Percentiles rank a stretch among this genome's conserved stretches.
phyloP scores from a whole-genome alignment of 2,329 filamentous ascomycete genomes.

The Diplodia mutila region DNA sequence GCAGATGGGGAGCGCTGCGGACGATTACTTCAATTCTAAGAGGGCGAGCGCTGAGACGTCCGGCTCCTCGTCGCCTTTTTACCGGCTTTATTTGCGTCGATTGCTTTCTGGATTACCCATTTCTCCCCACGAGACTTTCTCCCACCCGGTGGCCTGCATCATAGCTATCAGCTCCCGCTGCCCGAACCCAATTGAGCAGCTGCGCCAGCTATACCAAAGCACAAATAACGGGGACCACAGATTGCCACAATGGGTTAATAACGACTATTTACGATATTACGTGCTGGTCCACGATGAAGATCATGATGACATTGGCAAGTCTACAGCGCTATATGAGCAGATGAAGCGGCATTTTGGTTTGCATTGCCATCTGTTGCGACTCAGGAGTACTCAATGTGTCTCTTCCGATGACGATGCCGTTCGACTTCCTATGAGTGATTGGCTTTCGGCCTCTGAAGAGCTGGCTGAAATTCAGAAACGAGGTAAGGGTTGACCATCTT shows the following conservation, averaged over 20 bases:
- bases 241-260: constrained; percentile 83
- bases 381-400: constrained; percentile 82
- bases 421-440: constrained; percentile 78
- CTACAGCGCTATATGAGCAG: constrained; percentile 89
- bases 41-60: constrained; percentile 35
- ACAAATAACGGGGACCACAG: constrained; percentile 76
- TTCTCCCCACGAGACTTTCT: constrained; percentile 87
- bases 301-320: constrained; percentile 86
- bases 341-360: constrained; percentile 99
- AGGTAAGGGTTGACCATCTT: constrained; percentile 44
- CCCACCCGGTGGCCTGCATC: constrained; percentile 90
- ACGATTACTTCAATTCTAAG: constrained; percentile 50
- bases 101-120: constrained; percentile 79
- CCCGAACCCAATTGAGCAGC: constrained; percentile 78
- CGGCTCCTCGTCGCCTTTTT: constrained; percentile 70
- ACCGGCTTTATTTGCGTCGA: constrained; percentile 80
- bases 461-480: constrained; percentile 71
- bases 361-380: constrained; percentile 87
- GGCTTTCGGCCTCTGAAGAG: constrained; percentile 87
- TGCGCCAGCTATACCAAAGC: constrained; percentile 80
- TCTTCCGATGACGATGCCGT: constrained; percentile 91
- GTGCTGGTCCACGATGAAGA: constrained; percentile 97
- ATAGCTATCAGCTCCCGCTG: constrained; percentile 94
- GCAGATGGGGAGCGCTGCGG: constrained; percentile 36
- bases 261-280: constrained; percentile 93